phyloP scores from a whole-genome alignment of 129 eudicot species.

The Scalesia atractyloides region DNA sequence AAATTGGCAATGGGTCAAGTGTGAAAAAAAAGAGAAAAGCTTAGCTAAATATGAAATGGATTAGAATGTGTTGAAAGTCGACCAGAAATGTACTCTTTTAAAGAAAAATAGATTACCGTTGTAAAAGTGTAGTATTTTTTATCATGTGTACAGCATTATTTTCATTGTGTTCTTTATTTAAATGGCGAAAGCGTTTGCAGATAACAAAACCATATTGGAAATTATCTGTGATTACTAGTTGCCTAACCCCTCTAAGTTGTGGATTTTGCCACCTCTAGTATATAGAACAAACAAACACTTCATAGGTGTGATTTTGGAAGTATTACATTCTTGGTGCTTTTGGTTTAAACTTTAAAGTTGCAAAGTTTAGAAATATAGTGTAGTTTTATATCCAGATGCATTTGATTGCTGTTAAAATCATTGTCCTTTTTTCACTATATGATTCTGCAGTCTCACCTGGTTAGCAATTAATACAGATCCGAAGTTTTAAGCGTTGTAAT shows the following conservation, averaged over 20 bases:
- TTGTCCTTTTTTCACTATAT: constrained; percentile 12
- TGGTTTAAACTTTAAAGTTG: constrained; percentile 8
- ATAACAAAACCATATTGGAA: not conserved
- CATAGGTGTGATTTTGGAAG: not conserved
- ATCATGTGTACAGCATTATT: not conserved
- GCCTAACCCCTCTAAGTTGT: not conserved
- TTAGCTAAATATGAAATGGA: not conserved
- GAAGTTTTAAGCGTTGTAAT: constrained; percentile 90
- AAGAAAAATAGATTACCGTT: not conserved
- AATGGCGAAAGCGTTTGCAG: not conserved
- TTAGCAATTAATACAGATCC: constrained; percentile 63
- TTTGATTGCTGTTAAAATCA: not conserved
- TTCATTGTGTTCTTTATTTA: not conserved
- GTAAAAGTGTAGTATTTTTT: not conserved
- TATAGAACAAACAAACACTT: not conserved
- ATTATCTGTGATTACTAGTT: not conserved
- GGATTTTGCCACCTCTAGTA: not conserved
- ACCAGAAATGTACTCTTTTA: not conserved
- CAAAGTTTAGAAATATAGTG: constrained; percentile 4
- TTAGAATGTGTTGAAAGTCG: not conserved
- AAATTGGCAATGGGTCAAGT: not conserved
- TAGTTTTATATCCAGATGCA: not conserved
- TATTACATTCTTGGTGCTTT: not conserved
- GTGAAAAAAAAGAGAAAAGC: not conserved
- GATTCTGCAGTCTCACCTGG: constrained; percentile 40